Base-by-base conservation (phyloP, 2,329 filamentous ascomycete genomes). In the Fusarium virguliforme region DNA sequence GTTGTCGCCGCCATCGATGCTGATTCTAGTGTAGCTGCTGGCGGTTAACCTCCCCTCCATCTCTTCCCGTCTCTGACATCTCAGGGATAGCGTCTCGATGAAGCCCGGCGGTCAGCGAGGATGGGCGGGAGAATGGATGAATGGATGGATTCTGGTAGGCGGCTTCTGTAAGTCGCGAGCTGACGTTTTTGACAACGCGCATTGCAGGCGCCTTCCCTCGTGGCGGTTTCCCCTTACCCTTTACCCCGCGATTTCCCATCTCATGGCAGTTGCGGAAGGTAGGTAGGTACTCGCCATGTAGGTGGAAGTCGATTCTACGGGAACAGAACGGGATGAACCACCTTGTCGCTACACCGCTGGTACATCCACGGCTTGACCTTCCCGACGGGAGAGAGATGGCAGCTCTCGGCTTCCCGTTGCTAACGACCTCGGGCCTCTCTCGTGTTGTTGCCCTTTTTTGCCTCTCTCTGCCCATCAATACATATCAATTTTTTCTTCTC, bases 241-340 rank as follows among this genome's bases (percentile, higher is more conserved):
- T 62, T 75, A 71, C 70, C 74, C 74, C 72, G 62, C 71, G 74
- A 76, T 75, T 68, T 70, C 51, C 54, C 62, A 70, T 64, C 35
- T 48, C 38, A 32, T 43, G 57, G 41, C 34, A 48, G 35, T 32
- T 18, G 18, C 18, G 18, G 18, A 18, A 18, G 18, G 22, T 37
- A 18, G 40, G 55, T 32, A 46, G 28, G 55, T 58, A 58, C 40
- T 46, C 41, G 22, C 18, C 43, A 60, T 53, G 57, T 58, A 58
- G 55, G 54, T 43, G 40, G 15, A 43, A 58, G 55, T 48, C 55
- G 28, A 35, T 35, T 32, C 10, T 18, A 41, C 58, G 35, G 48
- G 46, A 61, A 61, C 35, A 61, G 54, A 61, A 22, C 48, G 35
- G 46, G 46, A 54, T 24, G 28, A 35, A 54, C 28, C 55, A 58